Base-by-base conservation (phyloP, 148 eudicot genomes). In the Vaccinium corymbosum region DNA sequence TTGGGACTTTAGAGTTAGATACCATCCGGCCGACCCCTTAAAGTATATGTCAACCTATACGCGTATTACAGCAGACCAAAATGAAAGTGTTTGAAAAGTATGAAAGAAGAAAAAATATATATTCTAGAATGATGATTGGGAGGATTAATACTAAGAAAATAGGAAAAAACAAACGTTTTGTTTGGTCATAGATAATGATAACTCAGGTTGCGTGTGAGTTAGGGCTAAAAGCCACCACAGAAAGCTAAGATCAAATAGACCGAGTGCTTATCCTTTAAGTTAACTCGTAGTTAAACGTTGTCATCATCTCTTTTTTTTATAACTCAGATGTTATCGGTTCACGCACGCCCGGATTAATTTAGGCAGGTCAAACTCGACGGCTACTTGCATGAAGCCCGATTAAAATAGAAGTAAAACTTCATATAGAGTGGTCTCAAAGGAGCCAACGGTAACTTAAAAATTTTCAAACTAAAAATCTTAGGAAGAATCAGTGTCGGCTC, bases 181-280 rank as follows among this genome's bases (percentile, higher is more conserved):
- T 68, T 11, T 29, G 42, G 73, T 68, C 73, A 29, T 27, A 68
- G 73, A 68, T 5, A 29, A 32, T 29, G 73, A 68, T 68, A 32
- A 27, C 73, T 29, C 38, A 68, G 29, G 73, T 68, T 68, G 73
- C 73, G 73, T 29, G 73, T 68, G 73, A 68, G 38, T 68, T 12
- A 29, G 73, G 73, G 38, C 17, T 12, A 4, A 68, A 52, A 12
- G 35, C 38, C 15, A 66, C 72, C 72, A 25, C 72, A 66, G 11
- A 66, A 66, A 12, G 13, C 10, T 6, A 66, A 12, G 35, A 25
- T 66, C 38, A 66, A 64, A 64, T 64, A n/a, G 32, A 64, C 70
- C 4, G 25, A 8, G 42, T 68, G 73, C 73, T 68, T 27, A 68
- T 12, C 17, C 73, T 68, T 68, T 68, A 68, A 68, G 73, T 14